Evolutionary conservation across 352 stramenopile genomes (phyloP), one percentile per base, ranked within the genome.

Genomic region (Thalassiosira livingstoniorum): DNA sequence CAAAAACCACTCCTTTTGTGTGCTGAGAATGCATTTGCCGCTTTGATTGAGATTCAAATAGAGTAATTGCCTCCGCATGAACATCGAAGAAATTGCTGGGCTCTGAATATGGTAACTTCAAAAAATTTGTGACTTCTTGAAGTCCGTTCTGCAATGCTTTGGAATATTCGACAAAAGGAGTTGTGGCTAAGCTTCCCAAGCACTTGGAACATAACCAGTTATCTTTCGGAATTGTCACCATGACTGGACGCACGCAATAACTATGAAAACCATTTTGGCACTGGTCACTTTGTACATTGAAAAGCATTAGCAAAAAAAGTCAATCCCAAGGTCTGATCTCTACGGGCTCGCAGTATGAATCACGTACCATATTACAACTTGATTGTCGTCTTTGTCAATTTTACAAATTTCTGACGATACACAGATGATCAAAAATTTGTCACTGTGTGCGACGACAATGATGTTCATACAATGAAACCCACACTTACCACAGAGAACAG

Each of bases 211-310:
- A 89, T 10, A 69, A 51, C 82, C 82, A 89, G 42, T 86, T 65
- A 32, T 66, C 73, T 27, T 65, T 75, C 23, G 79, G 79, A 55
- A 89, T 82, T 31, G 86, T 87, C 2, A 87, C 80, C 75, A 90
- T 87, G 7, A 90, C 80, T 63, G 79, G 79, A 57, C 74, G 58
- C 27, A 87, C 23, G 58, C 79, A 90, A 65, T 87, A 90, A 15
- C 47, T 82, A 67, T 90, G 83, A 60, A 82, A 87, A 10, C 83
- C 83, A 21, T 32, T 78, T 47, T 87, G 70, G 51, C 83, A 90
- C n/a, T 71, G 53, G 39, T 90, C 83, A 64, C 83, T n/a, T n/a
- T n/a, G n/a, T n/a, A n/a, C n/a, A n/a, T n/a, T n/a, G n/a, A n/a
- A n/a, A n/a, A n/a, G n/a, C n/a, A n/a, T n/a, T n/a, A n/a, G n/a